These are phyloP conservation scores for Besnoitia besnoiti DNA, from an alignment of 169 alveolate genomes.

Conservation along the genomic window DNA sequence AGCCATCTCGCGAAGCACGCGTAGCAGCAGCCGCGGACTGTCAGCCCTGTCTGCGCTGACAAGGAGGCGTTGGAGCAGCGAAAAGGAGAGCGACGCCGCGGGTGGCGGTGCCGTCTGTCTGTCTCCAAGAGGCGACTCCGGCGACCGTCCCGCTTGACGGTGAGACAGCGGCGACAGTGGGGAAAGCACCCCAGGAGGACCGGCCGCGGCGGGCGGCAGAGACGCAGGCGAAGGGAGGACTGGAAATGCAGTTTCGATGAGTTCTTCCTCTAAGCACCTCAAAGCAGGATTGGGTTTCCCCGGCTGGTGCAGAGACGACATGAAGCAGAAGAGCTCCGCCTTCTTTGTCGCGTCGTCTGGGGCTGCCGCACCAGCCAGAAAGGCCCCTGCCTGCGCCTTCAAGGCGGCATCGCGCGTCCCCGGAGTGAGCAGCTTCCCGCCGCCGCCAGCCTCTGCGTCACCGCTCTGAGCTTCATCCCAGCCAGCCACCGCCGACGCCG, in stretches of 20 bases:
- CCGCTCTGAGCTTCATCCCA: not conserved
- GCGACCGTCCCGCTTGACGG: no score
- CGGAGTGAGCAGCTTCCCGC: no score
- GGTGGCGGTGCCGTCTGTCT: not conserved
- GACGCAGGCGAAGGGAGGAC: not conserved
- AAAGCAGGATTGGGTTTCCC: not conserved
- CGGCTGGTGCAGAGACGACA: not conserved
- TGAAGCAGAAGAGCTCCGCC: not conserved
- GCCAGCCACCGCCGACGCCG: not conserved
- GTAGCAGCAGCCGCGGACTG: not conserved
- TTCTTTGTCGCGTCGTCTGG: not conserved
- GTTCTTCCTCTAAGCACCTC: not conserved
- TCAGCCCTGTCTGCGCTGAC: not conserved
- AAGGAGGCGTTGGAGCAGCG: slow-evolving; percentile 20
- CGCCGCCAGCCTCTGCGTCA: no score
- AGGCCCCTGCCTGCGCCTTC: not conserved
- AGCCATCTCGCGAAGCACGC: slow-evolving; percentile 1
- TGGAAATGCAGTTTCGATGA: not conserved
- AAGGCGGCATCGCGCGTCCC: no score
- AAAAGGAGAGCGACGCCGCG: not conserved
- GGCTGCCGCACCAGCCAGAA: not conserved
- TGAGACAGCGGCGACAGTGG: no score
- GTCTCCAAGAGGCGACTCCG: no score
- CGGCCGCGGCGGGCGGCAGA: not conserved
- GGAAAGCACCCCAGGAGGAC: not conserved